Base-by-base conservation (phyloP, 2,329 filamentous ascomycete species). In the Penicillium sp. region DNA sequence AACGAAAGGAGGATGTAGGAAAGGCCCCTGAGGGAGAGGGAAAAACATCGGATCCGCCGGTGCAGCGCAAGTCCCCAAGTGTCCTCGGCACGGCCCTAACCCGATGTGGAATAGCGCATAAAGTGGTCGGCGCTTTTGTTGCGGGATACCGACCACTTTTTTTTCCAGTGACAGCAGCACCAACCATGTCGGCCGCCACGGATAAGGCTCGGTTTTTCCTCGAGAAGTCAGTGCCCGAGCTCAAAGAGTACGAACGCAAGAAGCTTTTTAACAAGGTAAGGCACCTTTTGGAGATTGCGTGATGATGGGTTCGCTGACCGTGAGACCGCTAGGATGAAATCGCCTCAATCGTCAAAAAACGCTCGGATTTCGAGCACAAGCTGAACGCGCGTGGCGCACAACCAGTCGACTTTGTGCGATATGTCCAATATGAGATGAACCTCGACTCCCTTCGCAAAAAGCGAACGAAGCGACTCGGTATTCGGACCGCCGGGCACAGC, bases 181-280 rank as follows among this genome's bases (percentile, higher is more conserved):
- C 65, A 66, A 65, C 45, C 53, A 96, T 96, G 91, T 84, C 91
- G 1, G 88, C 85, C 34, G 87, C 94, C 52, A 88, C 89, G 58
- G 94, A 97, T 68, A 97, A 97, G 75, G 94, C 93, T 49, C 90
- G 93, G 52, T 97, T 93, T 75, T 97, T 90, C 74, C 83, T 97
- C 59, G 94, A 99, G 78, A 88, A 93, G 62, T 88, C 89, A 2
- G 90, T 97, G 36, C 91, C 92, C 13, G 92, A 97, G 72, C 83
- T 99, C 51, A 90, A 91, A 57, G 91, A 96, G 66, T 95, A 91
- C 72, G 89, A 96, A 74, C 84, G 90, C 60, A 97, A 96, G 73
- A 87, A 90, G 64, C 89, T 99, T 62, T 99, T 99, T 76, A 84
- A 82, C 55, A 86, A 88, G 77, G 89, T 89, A 72, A 27, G 74